These are phyloP conservation scores for Tremella yokohamensis DNA, from an alignment of 768 basidiomycete species.

Conservation along the genomic window DNA sequence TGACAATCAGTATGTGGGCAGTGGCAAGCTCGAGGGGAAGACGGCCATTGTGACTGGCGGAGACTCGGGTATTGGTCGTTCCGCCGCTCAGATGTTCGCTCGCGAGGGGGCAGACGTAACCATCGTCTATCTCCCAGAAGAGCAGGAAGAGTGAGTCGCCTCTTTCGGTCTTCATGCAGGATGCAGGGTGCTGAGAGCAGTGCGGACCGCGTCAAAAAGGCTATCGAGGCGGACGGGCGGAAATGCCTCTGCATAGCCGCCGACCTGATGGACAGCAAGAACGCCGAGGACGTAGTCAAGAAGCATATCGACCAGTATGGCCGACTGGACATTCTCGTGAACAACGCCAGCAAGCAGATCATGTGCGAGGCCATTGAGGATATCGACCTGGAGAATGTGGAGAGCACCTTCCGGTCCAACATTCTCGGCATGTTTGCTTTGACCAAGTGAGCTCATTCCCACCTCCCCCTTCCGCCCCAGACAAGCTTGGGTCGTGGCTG, in stretches of 20 bases:
- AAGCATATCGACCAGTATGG: slow-evolving; percentile 55
- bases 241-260: slow-evolving; percentile 45
- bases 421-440: slow-evolving; percentile 62
- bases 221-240: slow-evolving; percentile 55
- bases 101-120: slow-evolving; percentile 55
- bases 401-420: slow-evolving; percentile 60
- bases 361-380: slow-evolving; percentile 56
- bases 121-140: slow-evolving; percentile 58
- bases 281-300: slow-evolving; percentile 56
- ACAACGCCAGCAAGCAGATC: slow-evolving; percentile 55
- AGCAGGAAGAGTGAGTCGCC: slow-evolving; percentile 57
- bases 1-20: slow-evolving; percentile 55
- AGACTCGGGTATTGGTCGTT: slow-evolving; percentile 44
- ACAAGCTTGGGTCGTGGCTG: background rate
- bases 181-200: background rate
- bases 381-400: slow-evolving; percentile 58
- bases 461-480: background rate
- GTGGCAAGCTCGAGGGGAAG: slow-evolving; percentile 55
- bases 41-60: slow-evolving; percentile 47
- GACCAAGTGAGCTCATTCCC: slow-evolving; percentile 52
- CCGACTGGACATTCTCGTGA: slow-evolving; percentile 59
- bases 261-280: slow-evolving; percentile 55
- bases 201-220: slow-evolving; percentile 51
- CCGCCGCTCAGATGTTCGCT: slow-evolving; percentile 50
- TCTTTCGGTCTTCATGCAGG: background rate